Evolutionary conservation across 306 rosid genomes (phyloP).

Genomic region (Cicer chorassanicum): DNA sequence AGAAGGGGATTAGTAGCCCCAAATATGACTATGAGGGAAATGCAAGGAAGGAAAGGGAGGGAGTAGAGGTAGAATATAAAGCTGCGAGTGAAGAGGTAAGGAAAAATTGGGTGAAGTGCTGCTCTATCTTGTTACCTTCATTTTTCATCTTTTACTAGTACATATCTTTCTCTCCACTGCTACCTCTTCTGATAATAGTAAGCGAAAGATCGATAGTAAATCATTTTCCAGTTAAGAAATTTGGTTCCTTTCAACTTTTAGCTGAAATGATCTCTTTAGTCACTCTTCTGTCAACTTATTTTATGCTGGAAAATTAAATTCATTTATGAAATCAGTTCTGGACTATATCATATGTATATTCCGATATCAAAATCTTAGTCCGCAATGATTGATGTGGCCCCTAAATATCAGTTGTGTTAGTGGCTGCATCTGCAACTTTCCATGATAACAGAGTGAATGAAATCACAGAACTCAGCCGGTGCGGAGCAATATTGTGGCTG

Average conservation of each 20-base stretch:
- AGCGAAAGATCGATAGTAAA: constrained; percentile 9
- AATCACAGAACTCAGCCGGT: not conserved
- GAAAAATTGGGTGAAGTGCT: constrained; percentile 13
- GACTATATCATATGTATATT: not conserved
- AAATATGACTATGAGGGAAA: constrained; percentile 12
- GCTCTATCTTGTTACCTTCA: not conserved
- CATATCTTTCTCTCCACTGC: constrained; percentile 1
- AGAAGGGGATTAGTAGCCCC: not conserved
- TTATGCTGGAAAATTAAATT: not conserved
- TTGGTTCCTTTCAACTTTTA: constrained; percentile 8
- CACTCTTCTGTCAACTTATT: constrained; percentile 19
- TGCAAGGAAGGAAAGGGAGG: constrained; percentile 14
- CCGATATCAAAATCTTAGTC: not conserved
- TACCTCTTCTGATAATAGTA: constrained; percentile 4
- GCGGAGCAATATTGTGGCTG: not conserved
- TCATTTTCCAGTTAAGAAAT: constrained; percentile 14
- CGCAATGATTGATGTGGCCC: not conserved
- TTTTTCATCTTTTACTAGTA: constrained; percentile 1
- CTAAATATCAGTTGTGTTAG: not conserved
- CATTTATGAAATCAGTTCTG: not conserved
- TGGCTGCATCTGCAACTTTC: not conserved
- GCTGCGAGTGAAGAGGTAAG: not conserved
- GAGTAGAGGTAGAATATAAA: not conserved
- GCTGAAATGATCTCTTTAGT: constrained; percentile 6
- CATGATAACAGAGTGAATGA: not conserved